A percentile compares a stretch with the other conserved stretches of the same genome.
Conservation (phyloP, 768 basidiomycete genomes). For the Candolleomyces efflorescens region DNA sequence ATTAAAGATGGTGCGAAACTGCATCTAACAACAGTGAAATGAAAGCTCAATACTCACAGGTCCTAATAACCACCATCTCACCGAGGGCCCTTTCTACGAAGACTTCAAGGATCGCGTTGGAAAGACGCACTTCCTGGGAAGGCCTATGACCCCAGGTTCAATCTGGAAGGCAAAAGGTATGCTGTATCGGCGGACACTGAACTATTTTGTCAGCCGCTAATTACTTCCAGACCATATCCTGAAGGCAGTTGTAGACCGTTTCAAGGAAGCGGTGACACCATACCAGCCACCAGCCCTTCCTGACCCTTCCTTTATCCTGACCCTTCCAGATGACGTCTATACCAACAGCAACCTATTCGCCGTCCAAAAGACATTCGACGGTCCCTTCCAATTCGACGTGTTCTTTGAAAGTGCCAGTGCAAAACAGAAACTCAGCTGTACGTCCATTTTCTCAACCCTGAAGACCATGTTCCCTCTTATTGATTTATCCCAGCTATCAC, state of each 20-base stretch:
- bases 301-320: slow-evolving; percentile 77
- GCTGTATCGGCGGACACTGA: slow-evolving; percentile 1
- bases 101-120: slow-evolving; percentile 59
- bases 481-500: slow-evolving; percentile 42
- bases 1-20: slow-evolving; percentile 63
- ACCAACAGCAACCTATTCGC: slow-evolving; percentile 78
- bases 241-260: slow-evolving; percentile 54
- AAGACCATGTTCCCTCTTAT: neutral
- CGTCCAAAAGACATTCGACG: slow-evolving; percentile 83
- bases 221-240: slow-evolving; percentile 52
- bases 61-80: slow-evolving; percentile 50
- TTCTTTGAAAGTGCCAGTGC: slow-evolving; percentile 77
- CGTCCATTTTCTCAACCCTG: slow-evolving; percentile 18
- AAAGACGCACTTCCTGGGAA: slow-evolving; percentile 68
- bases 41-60: slow-evolving; percentile 32
- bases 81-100: slow-evolving; percentile 50
- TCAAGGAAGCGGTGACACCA: slow-evolving; percentile 47
- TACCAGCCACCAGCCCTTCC: slow-evolving; percentile 52
- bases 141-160: slow-evolving; percentile 52
- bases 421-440: slow-evolving; percentile 62
- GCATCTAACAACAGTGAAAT: slow-evolving; percentile 5
- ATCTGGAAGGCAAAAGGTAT: slow-evolving; percentile 87
- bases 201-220: neutral
- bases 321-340: slow-evolving; percentile 70
- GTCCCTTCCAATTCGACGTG: slow-evolving; percentile 85